Evolutionary conservation across 257 asterid genomes (phyloP).

Genomic region (Plantago elongata): DNA sequence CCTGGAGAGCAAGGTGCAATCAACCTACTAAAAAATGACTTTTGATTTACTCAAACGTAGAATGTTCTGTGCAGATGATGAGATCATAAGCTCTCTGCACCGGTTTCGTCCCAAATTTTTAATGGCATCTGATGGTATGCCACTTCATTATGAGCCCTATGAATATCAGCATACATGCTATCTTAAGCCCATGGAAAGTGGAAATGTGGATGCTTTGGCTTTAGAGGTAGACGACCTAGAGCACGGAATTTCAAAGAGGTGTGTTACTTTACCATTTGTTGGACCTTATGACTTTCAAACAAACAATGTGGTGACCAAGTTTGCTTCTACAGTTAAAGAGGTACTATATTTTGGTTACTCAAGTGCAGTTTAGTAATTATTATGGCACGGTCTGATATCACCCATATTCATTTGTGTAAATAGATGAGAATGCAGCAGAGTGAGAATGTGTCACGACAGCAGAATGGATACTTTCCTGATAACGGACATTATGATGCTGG

Average conservation of each 20-base stretch:
- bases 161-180: conserved; percentile 51
- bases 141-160: conserved; percentile 42
- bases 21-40: conserved; percentile 5
- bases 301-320: conserved; percentile 46
- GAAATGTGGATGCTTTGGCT: conserved; percentile 32
- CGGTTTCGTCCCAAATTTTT: conserved; percentile 73
- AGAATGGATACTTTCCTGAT: conserved; percentile 10
- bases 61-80: conserved; percentile 70
- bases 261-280: conserved; percentile 63
- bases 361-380: conserved; percentile 10
- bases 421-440: conserved; percentile 64
- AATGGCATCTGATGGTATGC: conserved; percentile 40
- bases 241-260: conserved; percentile 40
- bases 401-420: conserved; percentile 12
- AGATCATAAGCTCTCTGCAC: conserved; percentile 61
- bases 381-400: conserved; percentile 21
- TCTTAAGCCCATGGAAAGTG: conserved; percentile 27
- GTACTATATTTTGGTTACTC: conserved; percentile 37
- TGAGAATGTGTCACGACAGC: conserved; percentile 36
- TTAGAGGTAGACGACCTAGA: conserved; percentile 36
- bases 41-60: conserved; percentile 16
- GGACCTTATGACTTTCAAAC: conserved; percentile 47
- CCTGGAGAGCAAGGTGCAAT: neutral
- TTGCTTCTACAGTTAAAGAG: conserved; percentile 70
- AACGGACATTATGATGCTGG: conserved; percentile 23